Conservation (phyloP, 495 filamentous ascomycete species). For the Beverwykella pulmonaria region DNA sequence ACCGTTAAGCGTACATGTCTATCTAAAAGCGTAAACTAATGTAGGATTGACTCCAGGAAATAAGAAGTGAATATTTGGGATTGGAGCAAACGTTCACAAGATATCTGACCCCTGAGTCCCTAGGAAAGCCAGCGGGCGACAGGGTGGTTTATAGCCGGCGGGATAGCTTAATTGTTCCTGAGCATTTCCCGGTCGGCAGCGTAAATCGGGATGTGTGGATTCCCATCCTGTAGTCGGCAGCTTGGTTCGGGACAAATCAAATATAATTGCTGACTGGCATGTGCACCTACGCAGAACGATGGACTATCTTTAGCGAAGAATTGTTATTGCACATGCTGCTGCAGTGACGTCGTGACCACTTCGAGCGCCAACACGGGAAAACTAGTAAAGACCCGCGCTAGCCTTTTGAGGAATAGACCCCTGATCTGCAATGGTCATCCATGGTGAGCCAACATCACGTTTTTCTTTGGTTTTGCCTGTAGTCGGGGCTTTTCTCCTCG, state of each 20-base stretch:
- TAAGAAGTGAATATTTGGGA: constrained; percentile 7
- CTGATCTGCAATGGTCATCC: background rate
- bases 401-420: background rate
- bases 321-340: background rate
- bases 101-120: background rate
- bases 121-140: constrained; percentile 1
- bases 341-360: background rate
- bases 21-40: constrained; percentile 4
- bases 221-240: constrained; percentile 3
- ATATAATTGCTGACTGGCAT: constrained; percentile 1
- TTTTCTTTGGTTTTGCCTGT: background rate
- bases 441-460: constrained; percentile 1
- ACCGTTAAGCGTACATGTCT: background rate
- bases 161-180: constrained; percentile 9
- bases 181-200: constrained; percentile 18
- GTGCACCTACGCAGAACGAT: background rate
- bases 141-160: constrained; percentile 16
- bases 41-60: constrained; percentile 4
- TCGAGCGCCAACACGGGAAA: background rate
- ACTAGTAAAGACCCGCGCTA: background rate
- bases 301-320: background rate
- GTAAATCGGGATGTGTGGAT: constrained; percentile 7
- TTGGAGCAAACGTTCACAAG: constrained; percentile 2
- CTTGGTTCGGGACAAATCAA: constrained; percentile 13
- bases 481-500: background rate